Conservation (phyloP, 768 basidiomycete species). For the Boletus subcaerulescens region DNA sequence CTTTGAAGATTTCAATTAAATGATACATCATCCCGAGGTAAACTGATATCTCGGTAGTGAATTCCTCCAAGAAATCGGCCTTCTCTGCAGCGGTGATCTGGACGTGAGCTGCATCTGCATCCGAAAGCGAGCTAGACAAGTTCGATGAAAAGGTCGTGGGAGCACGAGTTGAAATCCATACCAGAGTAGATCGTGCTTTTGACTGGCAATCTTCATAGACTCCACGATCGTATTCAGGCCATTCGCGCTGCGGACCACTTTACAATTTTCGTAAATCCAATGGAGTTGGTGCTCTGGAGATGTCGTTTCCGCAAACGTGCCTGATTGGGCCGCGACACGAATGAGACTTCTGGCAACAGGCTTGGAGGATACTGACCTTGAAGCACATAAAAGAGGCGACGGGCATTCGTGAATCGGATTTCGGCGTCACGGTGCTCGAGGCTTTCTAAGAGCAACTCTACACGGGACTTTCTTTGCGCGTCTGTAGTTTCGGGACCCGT, state of each 20-base stretch:
- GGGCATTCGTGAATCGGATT: constrained; percentile 82
- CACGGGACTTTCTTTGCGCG: constrained; percentile 62
- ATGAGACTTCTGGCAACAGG: background rate
- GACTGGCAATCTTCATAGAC: constrained; percentile 85
- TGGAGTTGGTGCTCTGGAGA: constrained; percentile 94
- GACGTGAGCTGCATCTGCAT: constrained; percentile 68
- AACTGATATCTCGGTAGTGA: constrained; percentile 89
- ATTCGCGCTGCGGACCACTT: constrained; percentile 77
- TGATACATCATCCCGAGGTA: constrained; percentile 95
- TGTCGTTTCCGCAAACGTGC: constrained; percentile 86
- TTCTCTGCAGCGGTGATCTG: constrained; percentile 69
- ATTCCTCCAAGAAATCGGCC: constrained; percentile 81
- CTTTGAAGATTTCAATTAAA: constrained; percentile 89
- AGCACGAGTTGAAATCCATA: constrained; percentile 26
- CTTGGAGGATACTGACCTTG: constrained; percentile 58
- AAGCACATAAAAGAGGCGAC: constrained; percentile 83
- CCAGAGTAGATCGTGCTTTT: constrained; percentile 85
- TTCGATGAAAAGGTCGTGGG: background rate
- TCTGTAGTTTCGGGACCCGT: constrained; percentile 54
- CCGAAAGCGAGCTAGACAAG: constrained; percentile 63
- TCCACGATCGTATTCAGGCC: constrained; percentile 81
- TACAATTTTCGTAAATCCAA: constrained; percentile 94
- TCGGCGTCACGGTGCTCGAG: constrained; percentile 85
- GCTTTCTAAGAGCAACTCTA: constrained; percentile 80
- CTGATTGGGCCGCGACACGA: constrained; percentile 37